Base-by-base conservation (phyloP, 2,329 filamentous ascomycete species). In the Xylaria sp. region DNA sequence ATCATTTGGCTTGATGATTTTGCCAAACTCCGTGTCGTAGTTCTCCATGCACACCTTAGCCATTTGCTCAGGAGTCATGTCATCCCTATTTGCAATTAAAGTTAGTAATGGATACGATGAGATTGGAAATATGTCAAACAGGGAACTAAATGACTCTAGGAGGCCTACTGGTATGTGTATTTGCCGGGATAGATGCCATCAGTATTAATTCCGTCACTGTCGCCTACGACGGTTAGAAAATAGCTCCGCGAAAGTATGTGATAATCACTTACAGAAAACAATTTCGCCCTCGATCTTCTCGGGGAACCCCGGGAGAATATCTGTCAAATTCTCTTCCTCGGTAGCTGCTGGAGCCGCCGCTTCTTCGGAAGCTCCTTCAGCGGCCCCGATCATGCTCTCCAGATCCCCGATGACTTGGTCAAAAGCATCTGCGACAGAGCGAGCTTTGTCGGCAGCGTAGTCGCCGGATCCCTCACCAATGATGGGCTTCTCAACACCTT, bases 131-230 rank as follows among this genome's bases (percentile, higher is more conserved):
- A n/a, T n/a, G n/a, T n/a, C n/a, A n/a, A n/a, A n/a, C n/a, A n/a
- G n/a, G n/a, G n/a, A n/a, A n/a, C n/a, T n/a, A n/a, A n/a, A n/a
- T n/a, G n/a, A n/a, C n/a, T n/a, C n/a, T n/a, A n/a, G n/a, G n/a
- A n/a, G n/a, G n/a, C n/a, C n/a, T n/a, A n/a, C n/a, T 96, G 92
- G 78, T 98, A 98, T 0, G 94, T 97, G 76, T 92, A 93, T 74
- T 94, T 93, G 4, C 92, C 92, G 0, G 94, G 91, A 76, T 98
- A 98, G 75, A 98, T 97, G 57, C 21, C 89, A 73, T 98, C 94
- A 0, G 94, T 97, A 78, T 95, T 92, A 75, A 97, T 87, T 38
- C 71, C 72, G 45, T 93, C 90, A 0, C 86, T 87, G 71, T 97
- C 91, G 74, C 28, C 28, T 31, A 31, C 28, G 5, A 31, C 28